Conservation (phyloP, 2,329 filamentous ascomycete genomes). For the Cercospora sojina region DNA sequence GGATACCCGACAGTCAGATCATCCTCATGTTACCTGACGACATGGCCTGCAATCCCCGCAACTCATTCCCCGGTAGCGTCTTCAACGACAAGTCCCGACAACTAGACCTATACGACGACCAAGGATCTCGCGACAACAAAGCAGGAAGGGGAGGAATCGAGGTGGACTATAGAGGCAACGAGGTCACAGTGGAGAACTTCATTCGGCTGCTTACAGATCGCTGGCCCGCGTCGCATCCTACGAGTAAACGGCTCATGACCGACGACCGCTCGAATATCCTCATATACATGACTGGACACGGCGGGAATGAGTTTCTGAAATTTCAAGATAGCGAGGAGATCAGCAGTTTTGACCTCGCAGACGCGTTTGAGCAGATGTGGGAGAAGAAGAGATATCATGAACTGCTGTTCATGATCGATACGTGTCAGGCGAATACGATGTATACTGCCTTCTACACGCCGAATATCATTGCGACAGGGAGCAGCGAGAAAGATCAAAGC, state of each 20-base stretch:
- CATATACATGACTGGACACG: constrained; percentile 99
- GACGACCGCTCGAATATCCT: constrained; percentile 96
- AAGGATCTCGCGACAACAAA: constrained; percentile 26
- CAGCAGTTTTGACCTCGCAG: constrained; percentile 89
- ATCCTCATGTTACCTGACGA: constrained; percentile 99
- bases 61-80: constrained; percentile 94
- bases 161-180: constrained; percentile 96
- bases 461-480: constrained; percentile 97
- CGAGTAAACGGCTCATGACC: constrained; percentile 88
- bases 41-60: constrained; percentile 98
- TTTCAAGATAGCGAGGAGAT: constrained; percentile 99
- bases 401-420: constrained; percentile 99
- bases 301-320: constrained; percentile 95
- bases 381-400: constrained; percentile 99
- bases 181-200: constrained; percentile 98
- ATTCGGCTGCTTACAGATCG: constrained; percentile 92
- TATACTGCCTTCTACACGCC: constrained; percentile 97
- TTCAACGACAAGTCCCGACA: constrained; percentile 97
- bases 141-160: constrained; percentile 62
- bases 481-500: constrained; percentile 90
- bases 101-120: constrained; percentile 90
- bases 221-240: constrained; percentile 88
- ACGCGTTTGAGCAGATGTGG: constrained; percentile 99
- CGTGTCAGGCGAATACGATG: constrained; percentile 99
- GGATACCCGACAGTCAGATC: constrained; percentile 97